Conservation (phyloP, 495 filamentous ascomycete species). For the Xylona heveae region DNA sequence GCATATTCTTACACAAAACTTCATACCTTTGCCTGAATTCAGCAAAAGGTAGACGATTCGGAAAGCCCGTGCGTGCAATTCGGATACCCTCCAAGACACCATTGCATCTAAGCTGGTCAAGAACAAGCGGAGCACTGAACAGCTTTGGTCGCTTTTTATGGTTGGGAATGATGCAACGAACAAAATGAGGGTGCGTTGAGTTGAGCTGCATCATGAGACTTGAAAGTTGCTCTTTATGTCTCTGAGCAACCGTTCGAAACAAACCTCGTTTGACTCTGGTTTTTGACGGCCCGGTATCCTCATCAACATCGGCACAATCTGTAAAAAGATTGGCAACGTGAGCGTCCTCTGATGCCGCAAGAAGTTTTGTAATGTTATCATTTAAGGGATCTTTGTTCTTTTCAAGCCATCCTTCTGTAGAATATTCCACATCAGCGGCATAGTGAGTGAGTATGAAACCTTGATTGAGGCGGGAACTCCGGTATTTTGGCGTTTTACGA, state of each 20-base stretch:
- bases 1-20: slow-evolving; percentile 79
- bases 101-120: slow-evolving; percentile 94
- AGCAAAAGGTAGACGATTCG: slow-evolving; percentile 75
- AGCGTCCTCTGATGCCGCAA: slow-evolving; percentile 60
- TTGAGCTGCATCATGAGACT: slow-evolving; percentile 91
- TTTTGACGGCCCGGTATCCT: slow-evolving; percentile 38
- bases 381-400: slow-evolving; percentile 99
- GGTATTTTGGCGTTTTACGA: slow-evolving; percentile 83
- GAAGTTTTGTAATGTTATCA: slow-evolving; percentile 79
- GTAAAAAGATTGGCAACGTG: slow-evolving; percentile 72
- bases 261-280: slow-evolving; percentile 93
- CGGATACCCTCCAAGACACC: slow-evolving; percentile 96
- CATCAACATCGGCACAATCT: slow-evolving; percentile 64
- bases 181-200: slow-evolving; percentile 94
- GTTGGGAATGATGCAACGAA: slow-evolving; percentile 93
- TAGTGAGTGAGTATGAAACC: slow-evolving; percentile 99
- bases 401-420: slow-evolving; percentile 85
- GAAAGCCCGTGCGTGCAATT: slow-evolving; percentile 96
- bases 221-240: slow-evolving; percentile 91
- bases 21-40: slow-evolving; percentile 96
- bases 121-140: slow-evolving; percentile 66
- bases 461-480: slow-evolving; percentile 64
- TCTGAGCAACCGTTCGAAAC: slow-evolving; percentile 90
- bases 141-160: slow-evolving; percentile 96
- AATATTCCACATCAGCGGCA: slow-evolving; percentile 93